Evolutionary conservation across 352 stramenopile genomes (phyloP).

Genomic region (Phytophthora boehmeriae): DNA sequence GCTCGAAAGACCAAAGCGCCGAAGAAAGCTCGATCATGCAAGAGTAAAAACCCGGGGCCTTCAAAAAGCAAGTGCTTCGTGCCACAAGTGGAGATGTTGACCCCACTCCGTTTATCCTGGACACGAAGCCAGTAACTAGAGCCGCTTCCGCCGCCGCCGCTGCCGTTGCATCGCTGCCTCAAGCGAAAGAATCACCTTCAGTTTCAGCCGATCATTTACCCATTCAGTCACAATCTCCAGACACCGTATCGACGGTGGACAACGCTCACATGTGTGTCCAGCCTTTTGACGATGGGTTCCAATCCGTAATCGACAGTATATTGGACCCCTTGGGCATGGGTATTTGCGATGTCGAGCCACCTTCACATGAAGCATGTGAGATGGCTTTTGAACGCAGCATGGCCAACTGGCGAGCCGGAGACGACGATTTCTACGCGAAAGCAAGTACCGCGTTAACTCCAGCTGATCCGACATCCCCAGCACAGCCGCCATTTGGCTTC

Average conservation of each 20-base stretch:
- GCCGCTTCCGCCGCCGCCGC: neutral
- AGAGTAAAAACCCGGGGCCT: slow-evolving; percentile 9
- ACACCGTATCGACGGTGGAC: slow-evolving; percentile 37
- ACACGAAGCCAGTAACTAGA: neutral
- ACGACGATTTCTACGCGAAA: slow-evolving; percentile 6
- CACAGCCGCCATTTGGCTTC: slow-evolving; percentile 27
- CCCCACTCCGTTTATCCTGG: slow-evolving; percentile 2
- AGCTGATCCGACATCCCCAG: slow-evolving; percentile 27
- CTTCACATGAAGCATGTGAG: neutral
- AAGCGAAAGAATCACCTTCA: too few relatives aligned
- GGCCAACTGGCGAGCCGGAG: slow-evolving; percentile 13
- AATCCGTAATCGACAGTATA: slow-evolving; percentile 35
- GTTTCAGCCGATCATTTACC: neutral
- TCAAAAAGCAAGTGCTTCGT: neutral
- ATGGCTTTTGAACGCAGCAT: neutral
- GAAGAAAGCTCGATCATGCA: slow-evolving; percentile 19
- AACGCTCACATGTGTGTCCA: slow-evolving; percentile 15
- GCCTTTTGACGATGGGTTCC: slow-evolving; percentile 21
- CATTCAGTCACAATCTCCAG: slow-evolving; percentile 33
- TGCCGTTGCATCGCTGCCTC: neutral
- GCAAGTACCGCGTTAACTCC: slow-evolving; percentile 1
- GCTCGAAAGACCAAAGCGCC: slow-evolving; percentile 18
- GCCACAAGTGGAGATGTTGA: neutral
- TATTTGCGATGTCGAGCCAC: slow-evolving; percentile 1
- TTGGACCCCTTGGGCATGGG: slow-evolving; percentile 39